Evolutionary conservation across 257 asterid genomes (phyloP), one percentile per base, ranked within the genome.

Genomic region (Nicotiana sylvestris): DNA sequence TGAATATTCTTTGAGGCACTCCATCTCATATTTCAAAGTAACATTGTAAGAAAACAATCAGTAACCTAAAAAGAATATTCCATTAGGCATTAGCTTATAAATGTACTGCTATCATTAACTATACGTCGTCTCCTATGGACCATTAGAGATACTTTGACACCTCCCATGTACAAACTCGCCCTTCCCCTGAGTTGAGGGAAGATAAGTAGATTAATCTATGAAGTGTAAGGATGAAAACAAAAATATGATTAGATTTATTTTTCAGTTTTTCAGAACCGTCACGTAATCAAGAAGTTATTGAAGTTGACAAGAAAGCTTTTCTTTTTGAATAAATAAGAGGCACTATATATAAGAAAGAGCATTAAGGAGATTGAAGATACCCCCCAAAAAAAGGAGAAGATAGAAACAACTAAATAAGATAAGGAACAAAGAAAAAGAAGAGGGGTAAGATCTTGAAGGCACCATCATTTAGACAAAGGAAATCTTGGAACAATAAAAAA

Each of bases 391-490:
- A 2, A 39, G 77, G 55, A 39, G 16, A 69, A 33, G 11, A 33
- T 3, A 7, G 12, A 18, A 7, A 67, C 4, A 66, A 33, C 15
- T 25, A 25, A 17, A 9, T 43, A 67, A 37, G 56, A 68, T 68
- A 35, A 35, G n/a, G 32, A 4, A 35, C 1, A 32, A 3, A 66
- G 9, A 67, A 11, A 33, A 25, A 67, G 53, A 67, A 15, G 43
- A 66, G 55, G 32, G 86, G 86, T 78, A 66, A 81, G 86, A 56
- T 84, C 74, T 32, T 35, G 18, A 69, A 29, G 67, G 16, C 67
- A 30, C 81, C 76, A 69, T 68, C 39, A 21, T 77, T 12, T 39
- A 37, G 12, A 32, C 5, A 33, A 25, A 67, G 53, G 7, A 17
- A 16, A 67, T 67, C 29, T 33, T 29, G 76, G 53, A 35, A 66